A percentile compares a stretch with the other conserved stretches of the same genome.
Conservation (phyloP, 352 stramenopile genomes). For the Pythium graminicola region DNA sequence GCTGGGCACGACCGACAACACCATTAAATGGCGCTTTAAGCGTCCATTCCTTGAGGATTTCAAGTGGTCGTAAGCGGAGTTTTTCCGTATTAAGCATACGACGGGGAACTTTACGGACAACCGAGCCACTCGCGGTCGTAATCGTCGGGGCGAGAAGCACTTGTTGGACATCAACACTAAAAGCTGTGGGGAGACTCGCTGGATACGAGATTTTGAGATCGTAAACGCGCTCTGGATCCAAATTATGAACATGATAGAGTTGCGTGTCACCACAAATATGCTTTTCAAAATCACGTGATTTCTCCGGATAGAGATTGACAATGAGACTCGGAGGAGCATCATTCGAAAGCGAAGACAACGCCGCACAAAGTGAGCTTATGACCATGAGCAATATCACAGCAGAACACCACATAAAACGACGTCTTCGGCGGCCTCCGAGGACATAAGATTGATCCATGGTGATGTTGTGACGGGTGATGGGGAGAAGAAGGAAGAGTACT, state of each 20-base stretch:
- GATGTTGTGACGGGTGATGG: neutral
- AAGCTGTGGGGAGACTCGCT: conserved; percentile 45
- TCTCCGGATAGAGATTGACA: conserved; percentile 38
- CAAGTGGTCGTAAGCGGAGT: conserved; percentile 40
- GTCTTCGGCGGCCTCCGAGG: conserved; percentile 2
- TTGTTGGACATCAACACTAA: conserved; percentile 41
- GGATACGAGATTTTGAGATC: conserved; percentile 78
- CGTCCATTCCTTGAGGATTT: conserved; percentile 29
- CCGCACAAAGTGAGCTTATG: conserved; percentile 10
- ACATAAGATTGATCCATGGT: neutral
- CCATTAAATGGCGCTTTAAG: conserved; percentile 10
- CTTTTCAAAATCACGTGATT: conserved; percentile 29
- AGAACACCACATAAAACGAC: neutral
- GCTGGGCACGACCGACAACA: conserved; percentile 3
- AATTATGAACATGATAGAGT: conserved; percentile 44
- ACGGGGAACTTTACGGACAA: conserved; percentile 27
- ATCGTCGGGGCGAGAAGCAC: conserved; percentile 23
- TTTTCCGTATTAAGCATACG: conserved; percentile 62
- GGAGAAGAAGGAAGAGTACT: neutral
- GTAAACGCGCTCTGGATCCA: conserved; percentile 44
- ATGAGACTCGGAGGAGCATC: conserved; percentile 1
- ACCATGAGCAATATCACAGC: conserved; percentile 6
- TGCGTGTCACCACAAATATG: conserved; percentile 39
- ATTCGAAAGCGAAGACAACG: conserved; percentile 6
- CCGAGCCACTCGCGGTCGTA: conserved; percentile 9